Evolutionary conservation across 176 grass and related monocot genomes (phyloP).

Genomic region (Avena atlantica): DNA sequence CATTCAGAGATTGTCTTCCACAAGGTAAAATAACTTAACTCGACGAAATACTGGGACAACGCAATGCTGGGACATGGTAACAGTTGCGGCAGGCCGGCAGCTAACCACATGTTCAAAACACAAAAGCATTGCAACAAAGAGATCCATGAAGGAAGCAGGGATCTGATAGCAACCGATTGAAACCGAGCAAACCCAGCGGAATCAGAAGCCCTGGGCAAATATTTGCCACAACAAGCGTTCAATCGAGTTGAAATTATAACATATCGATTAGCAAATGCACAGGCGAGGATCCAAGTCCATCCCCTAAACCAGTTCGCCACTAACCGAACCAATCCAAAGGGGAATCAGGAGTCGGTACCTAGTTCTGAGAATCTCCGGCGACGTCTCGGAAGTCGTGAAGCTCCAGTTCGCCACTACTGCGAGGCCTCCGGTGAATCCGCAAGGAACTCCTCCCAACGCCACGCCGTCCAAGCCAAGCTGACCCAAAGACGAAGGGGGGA

Average conservation of each 20-base stretch:
- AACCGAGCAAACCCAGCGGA: not conserved
- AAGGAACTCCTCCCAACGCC: not conserved
- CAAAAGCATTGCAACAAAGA: not conserved
- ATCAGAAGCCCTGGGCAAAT: not conserved
- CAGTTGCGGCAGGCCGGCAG: not conserved
- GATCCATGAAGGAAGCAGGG: not conserved
- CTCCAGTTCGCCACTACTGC: not conserved
- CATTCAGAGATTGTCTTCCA: conserved; percentile 29
- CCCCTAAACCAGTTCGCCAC: not conserved
- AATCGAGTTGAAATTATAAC: not conserved
- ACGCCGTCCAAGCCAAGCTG: conserved; percentile 2
- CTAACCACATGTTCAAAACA: conserved; percentile 17
- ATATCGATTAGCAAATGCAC: not conserved
- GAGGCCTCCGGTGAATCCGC: conserved; percentile 6
- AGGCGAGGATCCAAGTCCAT: conserved; percentile 1
- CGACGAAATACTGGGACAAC: not conserved
- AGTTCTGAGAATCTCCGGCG: not conserved
- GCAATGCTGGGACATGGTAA: not conserved
- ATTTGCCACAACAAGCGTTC: not conserved
- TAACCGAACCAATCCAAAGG: not conserved
- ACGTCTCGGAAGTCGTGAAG: conserved; percentile 22
- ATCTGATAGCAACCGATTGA: not conserved
- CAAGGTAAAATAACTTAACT: not conserved
- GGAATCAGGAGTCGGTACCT: not conserved
- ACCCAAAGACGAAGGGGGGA: conserved; percentile 9